These are phyloP conservation scores for Schizophyllum amplum DNA, from an alignment of 1,284 basidiomycete genomes.

Conservation along the genomic window DNA sequence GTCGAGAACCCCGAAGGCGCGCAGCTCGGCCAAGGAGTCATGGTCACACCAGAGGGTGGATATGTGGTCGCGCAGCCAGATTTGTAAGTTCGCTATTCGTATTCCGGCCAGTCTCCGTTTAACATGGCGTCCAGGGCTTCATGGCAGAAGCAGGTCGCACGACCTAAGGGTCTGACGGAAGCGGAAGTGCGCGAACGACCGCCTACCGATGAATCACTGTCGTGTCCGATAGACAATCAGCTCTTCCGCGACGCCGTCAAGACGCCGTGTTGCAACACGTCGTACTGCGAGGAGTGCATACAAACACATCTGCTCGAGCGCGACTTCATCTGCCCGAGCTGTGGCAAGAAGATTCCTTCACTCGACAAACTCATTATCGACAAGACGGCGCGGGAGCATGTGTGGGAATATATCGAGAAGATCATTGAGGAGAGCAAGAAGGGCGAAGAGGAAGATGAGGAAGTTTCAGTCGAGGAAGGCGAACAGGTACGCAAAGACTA, in stretches of 20 bases:
- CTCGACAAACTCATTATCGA: constrained; percentile 80
- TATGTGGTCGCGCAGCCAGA: constrained; percentile 95
- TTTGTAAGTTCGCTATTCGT: constrained; percentile 46
- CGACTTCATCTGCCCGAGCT: constrained; percentile 88
- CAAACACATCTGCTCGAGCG: constrained; percentile 85
- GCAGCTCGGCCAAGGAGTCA: constrained; percentile 76
- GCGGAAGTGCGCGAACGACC: constrained; percentile 80
- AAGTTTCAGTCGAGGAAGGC: constrained; percentile 12
- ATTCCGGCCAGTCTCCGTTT: constrained; percentile 4
- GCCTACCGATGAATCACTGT: constrained; percentile 71
- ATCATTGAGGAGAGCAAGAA: constrained; percentile 78
- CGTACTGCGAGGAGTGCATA: constrained; percentile 95
- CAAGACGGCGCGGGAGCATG: constrained; percentile 68
- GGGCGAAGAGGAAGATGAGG: constrained; percentile 42
- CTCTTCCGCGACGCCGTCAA: constrained; percentile 85
- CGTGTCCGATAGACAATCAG: constrained; percentile 85
- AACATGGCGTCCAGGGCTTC: constrained; percentile 48
- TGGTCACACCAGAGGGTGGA: constrained; percentile 95
- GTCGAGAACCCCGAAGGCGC: constrained; percentile 81
- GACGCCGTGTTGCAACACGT: constrained; percentile 83
- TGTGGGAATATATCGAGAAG: constrained; percentile 75
- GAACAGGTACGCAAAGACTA: constrained; percentile 11
- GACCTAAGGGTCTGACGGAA: constrained; percentile 71
- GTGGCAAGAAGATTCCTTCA: constrained; percentile 77
- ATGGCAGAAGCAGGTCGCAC: constrained; percentile 87